Base-by-base conservation (phyloP, 106 monocot genomes). In the Gastrodia elata region DNA sequence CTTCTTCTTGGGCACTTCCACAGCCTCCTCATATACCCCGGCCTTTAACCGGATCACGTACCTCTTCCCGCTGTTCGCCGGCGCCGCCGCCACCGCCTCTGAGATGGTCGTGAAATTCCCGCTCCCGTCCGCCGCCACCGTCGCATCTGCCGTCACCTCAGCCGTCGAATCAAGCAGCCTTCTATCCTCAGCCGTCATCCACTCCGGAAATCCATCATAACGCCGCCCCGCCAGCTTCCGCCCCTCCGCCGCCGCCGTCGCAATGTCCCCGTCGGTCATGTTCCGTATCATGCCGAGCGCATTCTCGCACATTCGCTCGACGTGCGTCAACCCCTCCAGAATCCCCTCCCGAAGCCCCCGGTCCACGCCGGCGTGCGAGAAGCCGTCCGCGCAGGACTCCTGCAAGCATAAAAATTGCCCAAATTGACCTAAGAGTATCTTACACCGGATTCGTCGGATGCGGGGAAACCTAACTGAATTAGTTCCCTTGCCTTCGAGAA, bases 1-100 rank as follows among this genome's bases (percentile, higher is more conserved):
- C 79, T 38, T 79, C 55, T 73, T 79, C 79, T 74, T 79, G 15
- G 65, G 22, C 73, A 79, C 79, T 25, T 79, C 52, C 73, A 79
- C 79, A 27, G 26, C 73, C 55, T 79, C 79, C 14, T 38, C 32
- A 11, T 79, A 79, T 2, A 30, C 43, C 39, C 79, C 79, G 1
- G 64, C 73, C 22, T 49, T 79, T 38, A 79, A 39, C 6, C 10
- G 26, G 4, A 79, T 79, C 38, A 73, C 73, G n/a, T 68, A 73
- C 18, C 79, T 73, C 36, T 27, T 30, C 9, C 28, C 18, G 55
- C 77, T 70, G 39, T 77, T 77, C 57, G 6, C 70, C 39, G 77
- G 77, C 38, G 77, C 69, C 56, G 77, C 77, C 56, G 37, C 77
- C 77, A 77, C 77, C 37, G 78, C 78, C 39, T 73, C 73, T 7